These are phyloP conservation scores for Staphylotrichum tortipilum DNA, from an alignment of 495 filamentous ascomycete species.

Conservation along the genomic window DNA sequence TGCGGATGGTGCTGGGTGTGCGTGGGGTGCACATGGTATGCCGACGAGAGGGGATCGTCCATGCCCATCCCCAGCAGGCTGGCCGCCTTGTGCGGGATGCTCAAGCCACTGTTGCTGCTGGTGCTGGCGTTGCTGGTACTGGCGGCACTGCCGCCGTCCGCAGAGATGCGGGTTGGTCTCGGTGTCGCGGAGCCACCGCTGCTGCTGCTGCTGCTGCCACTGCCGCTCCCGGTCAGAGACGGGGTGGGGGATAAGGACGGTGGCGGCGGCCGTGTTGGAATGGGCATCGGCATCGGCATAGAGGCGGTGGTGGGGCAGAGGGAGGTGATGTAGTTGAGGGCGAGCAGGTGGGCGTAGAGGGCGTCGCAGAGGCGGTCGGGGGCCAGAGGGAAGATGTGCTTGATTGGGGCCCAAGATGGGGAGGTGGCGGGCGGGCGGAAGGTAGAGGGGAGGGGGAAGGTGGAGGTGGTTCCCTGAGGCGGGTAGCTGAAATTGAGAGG, in stretches of 20 bases:
- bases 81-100: conserved; percentile 34
- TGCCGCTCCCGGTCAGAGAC: background rate
- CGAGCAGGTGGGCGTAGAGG: conserved; percentile 56
- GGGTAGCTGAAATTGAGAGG: conserved; percentile 5
- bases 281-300: no score
- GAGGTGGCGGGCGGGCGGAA: background rate
- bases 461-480: background rate
- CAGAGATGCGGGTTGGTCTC: no score
- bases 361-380: conserved; percentile 49
- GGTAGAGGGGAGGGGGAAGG: background rate
- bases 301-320: conserved; percentile 21
- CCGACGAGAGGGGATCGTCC: conserved; percentile 5
- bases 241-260: background rate
- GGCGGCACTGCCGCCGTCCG: no score
- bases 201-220: background rate
- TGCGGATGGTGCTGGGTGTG: background rate
- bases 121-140: conserved; percentile 9
- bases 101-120: conserved; percentile 11
- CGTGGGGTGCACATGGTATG: no score
- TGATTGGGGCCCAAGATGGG: conserved; percentile 40
- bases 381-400: conserved; percentile 49
- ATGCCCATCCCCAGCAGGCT: conserved; percentile 37
- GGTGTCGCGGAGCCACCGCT: no score
- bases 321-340: conserved; percentile 51
- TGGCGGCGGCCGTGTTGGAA: no score